Conservation (phyloP, 352 stramenopile species). For the Phytophthora tubulina region DNA sequence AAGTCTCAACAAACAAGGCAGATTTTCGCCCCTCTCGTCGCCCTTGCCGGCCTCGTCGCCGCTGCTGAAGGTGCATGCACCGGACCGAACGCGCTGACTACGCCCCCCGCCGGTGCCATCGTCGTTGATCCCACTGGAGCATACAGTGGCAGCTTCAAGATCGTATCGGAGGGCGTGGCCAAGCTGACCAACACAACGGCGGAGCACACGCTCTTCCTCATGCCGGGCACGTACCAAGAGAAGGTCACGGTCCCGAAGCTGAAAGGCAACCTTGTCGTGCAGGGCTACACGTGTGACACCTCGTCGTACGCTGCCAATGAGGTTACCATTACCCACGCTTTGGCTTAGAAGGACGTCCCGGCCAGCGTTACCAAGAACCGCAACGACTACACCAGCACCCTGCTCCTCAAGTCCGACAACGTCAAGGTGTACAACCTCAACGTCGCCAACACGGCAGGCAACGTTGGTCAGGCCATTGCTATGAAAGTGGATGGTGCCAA, state of each 20-base stretch:
- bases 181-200: conserved; percentile 18
- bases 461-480: conserved; percentile 22
- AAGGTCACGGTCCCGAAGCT: conserved; percentile 19
- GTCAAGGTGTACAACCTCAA: conserved; percentile 39
- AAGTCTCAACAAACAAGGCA: conserved; percentile 17
- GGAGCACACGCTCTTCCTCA: conserved; percentile 28
- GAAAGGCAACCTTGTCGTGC: conserved; percentile 22
- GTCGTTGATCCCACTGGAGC: conserved; percentile 34
- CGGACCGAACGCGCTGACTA: conserved; percentile 21
- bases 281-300: conserved; percentile 34
- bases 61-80: conserved; percentile 15
- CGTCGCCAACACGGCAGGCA: conserved; percentile 26
- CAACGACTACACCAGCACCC: conserved; percentile 29
- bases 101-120: conserved; percentile 23
- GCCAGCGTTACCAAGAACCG: conserved; percentile 20
- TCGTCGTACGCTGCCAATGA: conserved; percentile 29
- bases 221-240: conserved; percentile 26
- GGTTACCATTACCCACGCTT: conserved; percentile 32
- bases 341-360: conserved; percentile 32
- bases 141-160: conserved; percentile 23
- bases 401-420: conserved; percentile 23
- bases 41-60: conserved; percentile 7
- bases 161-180: conserved; percentile 23
- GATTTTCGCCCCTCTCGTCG: conserved; percentile 12
- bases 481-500: conserved; percentile 22